These are phyloP conservation scores for Arctium lappa DNA, from an alignment of 129 eudicot genomes.

Conservation along the genomic window DNA sequence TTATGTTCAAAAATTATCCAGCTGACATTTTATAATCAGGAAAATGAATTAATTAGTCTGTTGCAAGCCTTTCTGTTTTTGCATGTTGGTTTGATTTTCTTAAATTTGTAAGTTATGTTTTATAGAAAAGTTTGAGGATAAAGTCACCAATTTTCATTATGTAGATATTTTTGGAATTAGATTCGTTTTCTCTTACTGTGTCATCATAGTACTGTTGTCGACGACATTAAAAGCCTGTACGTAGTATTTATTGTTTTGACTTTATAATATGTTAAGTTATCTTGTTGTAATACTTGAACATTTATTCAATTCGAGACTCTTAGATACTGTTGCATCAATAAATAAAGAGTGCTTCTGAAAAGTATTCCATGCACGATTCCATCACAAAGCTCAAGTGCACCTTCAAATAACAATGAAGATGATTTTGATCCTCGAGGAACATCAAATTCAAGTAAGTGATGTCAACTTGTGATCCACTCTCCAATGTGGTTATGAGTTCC, in stretches of 20 bases:
- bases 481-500: not conserved
- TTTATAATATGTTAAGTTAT: not conserved
- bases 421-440: conserved; percentile 98
- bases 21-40: not conserved
- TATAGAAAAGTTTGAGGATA: not conserved
- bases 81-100: not conserved
- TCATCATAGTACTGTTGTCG: too few species aligned
- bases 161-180: too few species aligned
- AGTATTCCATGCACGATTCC: conserved; percentile 36
- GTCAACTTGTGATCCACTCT: not conserved
- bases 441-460: conserved; percentile 66
- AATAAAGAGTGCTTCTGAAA: conserved; percentile 37
- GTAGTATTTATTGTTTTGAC: not conserved
- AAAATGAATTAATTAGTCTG: not conserved
- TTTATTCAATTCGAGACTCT: conserved; percentile 42
- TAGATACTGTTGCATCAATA: conserved; percentile 38
- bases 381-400: conserved; percentile 44
- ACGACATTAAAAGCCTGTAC: not conserved
- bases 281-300: conserved; percentile 13
- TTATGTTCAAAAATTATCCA: not conserved
- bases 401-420: conserved; percentile 62
- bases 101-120: not conserved
- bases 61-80: not conserved
- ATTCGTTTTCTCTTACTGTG: too few species aligned
- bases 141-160: too few species aligned